Percentiles rank a stretch among this genome's conserved stretches.
These are phyloP conservation scores for Hypoxylon cercidicola DNA, from an alignment of 495 filamentous ascomycete species.

Conservation along the genomic window DNA sequence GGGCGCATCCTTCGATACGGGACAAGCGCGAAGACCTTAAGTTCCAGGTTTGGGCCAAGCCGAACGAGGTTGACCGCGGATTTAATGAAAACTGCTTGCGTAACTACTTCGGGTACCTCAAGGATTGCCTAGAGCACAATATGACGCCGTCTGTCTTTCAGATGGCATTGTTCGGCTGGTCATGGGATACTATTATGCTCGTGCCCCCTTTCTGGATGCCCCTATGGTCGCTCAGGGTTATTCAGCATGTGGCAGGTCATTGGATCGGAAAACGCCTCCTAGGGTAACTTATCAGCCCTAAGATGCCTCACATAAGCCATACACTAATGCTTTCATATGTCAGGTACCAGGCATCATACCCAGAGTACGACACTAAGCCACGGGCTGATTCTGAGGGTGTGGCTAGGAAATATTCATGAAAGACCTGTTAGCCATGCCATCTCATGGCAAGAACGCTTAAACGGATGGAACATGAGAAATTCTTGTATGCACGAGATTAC, in stretches of 20 bases:
- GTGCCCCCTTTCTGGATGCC: conserved; percentile 19
- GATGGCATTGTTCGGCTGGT: conserved; percentile 5
- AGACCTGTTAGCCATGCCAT: too few species aligned
- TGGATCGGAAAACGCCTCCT: conserved; percentile 4
- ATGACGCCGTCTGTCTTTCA: conserved; percentile 16
- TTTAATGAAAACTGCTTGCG: conserved; percentile 27
- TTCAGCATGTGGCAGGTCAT: conserved; percentile 8
- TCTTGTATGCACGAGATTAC: too few species aligned
- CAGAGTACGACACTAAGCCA: too few species aligned
- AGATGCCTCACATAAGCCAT: too few species aligned
- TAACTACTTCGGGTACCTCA: conserved; percentile 17
- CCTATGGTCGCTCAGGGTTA: conserved; percentile 4
- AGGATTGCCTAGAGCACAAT: conserved; percentile 10
- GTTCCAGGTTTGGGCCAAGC: conserved; percentile 21
- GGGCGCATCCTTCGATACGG: conserved; percentile 9
- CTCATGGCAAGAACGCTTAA: too few species aligned
- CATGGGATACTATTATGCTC: not conserved
- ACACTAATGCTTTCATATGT: too few species aligned
- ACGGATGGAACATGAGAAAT: too few species aligned
- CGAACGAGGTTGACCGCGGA: conserved; percentile 6
- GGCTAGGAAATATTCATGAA: too few species aligned
- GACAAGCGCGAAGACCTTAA: conserved; percentile 27
- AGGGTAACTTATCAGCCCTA: conserved; percentile 6
- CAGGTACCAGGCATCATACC: too few species aligned
- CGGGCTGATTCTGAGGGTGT: too few species aligned